A percentile compares a stretch with the other conserved stretches of the same genome.
Conservation (phyloP, 2,329 filamentous ascomycete species). For the Sclerotinia borealis region DNA sequence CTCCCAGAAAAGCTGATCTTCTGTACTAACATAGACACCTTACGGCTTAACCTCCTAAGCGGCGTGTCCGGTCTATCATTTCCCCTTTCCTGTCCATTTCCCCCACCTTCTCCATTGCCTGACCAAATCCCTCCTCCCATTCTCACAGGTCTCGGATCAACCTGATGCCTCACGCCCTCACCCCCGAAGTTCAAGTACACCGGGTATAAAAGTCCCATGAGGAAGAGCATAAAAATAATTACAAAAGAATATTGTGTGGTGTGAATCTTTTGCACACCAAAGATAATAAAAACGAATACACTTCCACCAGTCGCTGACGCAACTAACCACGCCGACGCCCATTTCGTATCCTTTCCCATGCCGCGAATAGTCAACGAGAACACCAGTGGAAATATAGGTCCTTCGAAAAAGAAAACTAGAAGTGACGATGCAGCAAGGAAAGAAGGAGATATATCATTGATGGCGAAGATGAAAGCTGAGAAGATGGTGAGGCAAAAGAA, state of each 20-base stretch:
- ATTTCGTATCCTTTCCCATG: constrained; percentile 73
- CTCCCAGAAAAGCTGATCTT: constrained; percentile 14
- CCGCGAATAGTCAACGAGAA: constrained; percentile 75
- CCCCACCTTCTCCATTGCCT: neutral
- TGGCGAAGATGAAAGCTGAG: constrained; percentile 42
- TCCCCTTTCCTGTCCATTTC: neutral
- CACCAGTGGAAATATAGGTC: constrained; percentile 75
- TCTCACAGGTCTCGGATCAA: constrained; percentile 20
- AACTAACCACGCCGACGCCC: constrained; percentile 70
- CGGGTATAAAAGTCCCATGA: constrained; percentile 24
- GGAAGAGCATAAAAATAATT: constrained; percentile 26
- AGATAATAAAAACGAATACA: constrained; percentile 29
- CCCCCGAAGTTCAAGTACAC: constrained; percentile 25
- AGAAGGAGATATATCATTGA: constrained; percentile 38
- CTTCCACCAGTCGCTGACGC: constrained; percentile 25
- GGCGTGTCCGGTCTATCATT: constrained; percentile 6
- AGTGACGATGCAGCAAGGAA: constrained; percentile 54
- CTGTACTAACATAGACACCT: constrained; percentile 15
- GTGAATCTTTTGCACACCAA: constrained; percentile 19
- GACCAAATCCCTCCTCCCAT: constrained; percentile 4
- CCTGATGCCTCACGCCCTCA: constrained; percentile 20
- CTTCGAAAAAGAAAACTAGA: constrained; percentile 74
- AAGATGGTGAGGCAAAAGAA: constrained; percentile 55
- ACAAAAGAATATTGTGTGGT: constrained; percentile 24
- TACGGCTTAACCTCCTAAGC: constrained; percentile 16